Evolutionary conservation across 805 yeast genomes (phyloP), one percentile per base, ranked within the genome.

Genomic region (Debaryomyces tyrocola): DNA sequence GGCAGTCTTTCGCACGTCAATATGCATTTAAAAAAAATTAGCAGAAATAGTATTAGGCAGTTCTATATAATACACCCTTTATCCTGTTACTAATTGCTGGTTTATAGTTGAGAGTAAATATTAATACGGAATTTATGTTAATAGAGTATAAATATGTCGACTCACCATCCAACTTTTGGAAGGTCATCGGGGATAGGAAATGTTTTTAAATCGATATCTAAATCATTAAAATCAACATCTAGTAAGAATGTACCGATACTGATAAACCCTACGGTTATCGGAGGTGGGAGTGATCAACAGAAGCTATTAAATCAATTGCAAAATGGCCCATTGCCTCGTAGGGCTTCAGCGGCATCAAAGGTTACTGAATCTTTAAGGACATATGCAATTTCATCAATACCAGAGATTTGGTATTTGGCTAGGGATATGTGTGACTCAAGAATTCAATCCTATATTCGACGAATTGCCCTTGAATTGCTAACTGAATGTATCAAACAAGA

Each of bases 321-420:
- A 48, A 53, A 58, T 27, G 75, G 75, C 1, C 58, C 74, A 0
- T 47, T 64, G 7, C 57, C 74, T 1, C 52, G 46, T 17, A 66
- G 83, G 49, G 69, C 78, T 1, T 68, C 75, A 1, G 82, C 86
- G 0, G 82, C 87, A 0, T 69, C 68, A 2, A 63, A 74, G 17
- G 63, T 89, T 36, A 66, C 78, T 6, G 73, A 73, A 2, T 69
- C 80, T 3, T 62, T 88, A 2, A 75, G 75, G 18, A 77, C 74
- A 40, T 75, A 74, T 41, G 69, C 83, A 3, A 74, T 82, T 2
- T 73, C 84, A 0, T 77, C 85, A 2, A 73, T 87, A 4, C 83
- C 88, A 0, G 90, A 86, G 50, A 73, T 88, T 1, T 89, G 96
- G 96, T 81, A 84, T 60, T 66, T 82, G 43, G 84, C 85, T 0